These are phyloP conservation scores for Harringtonia aguacate DNA, from an alignment of 2,329 filamentous ascomycete species.

Conservation along the genomic window DNA sequence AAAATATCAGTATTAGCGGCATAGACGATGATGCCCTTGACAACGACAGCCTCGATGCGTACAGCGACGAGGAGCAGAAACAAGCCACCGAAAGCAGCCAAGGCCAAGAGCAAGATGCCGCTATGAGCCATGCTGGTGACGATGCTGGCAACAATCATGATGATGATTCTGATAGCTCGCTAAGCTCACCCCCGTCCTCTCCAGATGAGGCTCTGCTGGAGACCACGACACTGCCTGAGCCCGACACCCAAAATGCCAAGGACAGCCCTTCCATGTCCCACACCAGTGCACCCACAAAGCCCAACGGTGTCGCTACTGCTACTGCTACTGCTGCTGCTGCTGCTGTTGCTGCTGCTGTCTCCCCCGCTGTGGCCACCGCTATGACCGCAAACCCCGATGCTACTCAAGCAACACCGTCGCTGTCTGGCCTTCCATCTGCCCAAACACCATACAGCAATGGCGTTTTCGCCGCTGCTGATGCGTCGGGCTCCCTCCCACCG, in stretches of 20 bases:
- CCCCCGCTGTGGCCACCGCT: too few species aligned
- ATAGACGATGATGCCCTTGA: constrained; percentile 23
- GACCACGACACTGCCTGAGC: not conserved
- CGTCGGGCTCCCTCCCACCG: not conserved
- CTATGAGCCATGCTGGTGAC: not conserved
- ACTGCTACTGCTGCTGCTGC: not conserved
- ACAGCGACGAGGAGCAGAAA: constrained; percentile 27
- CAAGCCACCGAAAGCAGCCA: not conserved
- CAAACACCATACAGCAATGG: not conserved
- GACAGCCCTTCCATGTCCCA: not conserved
- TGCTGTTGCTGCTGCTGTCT: not conserved
- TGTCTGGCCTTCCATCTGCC: too few species aligned
- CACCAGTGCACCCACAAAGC: not conserved
- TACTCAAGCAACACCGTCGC: not conserved
- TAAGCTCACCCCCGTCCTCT: constrained; percentile 6
- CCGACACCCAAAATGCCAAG: not conserved
- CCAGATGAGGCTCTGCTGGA: constrained; percentile 1
- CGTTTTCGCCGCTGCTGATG: not conserved
- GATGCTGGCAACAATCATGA: not conserved
- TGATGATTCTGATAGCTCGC: constrained; percentile 1
- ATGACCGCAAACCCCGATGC: too few species aligned
- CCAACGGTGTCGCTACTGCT: not conserved
- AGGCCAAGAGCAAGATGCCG: not conserved
- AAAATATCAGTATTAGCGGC: not conserved
- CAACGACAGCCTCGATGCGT: constrained; percentile 37